Conservation (phyloP, 306 rosid genomes). For the Begonia fuchsioides region DNA sequence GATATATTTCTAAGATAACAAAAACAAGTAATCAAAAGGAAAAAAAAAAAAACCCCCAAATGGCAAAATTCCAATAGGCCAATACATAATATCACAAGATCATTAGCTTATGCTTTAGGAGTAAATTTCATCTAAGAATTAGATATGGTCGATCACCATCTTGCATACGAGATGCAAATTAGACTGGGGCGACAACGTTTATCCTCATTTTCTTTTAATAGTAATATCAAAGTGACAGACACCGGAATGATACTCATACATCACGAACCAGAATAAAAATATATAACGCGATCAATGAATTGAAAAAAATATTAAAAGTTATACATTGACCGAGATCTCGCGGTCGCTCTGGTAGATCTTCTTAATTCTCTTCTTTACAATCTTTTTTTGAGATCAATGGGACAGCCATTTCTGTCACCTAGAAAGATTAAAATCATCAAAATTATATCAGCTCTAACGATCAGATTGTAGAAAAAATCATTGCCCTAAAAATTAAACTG, state of each 20-base stretch:
- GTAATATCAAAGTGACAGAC: neutral
- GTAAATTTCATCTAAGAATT: slow-evolving; percentile 17
- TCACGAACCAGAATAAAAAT: neutral
- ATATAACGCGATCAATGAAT: neutral
- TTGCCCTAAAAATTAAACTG: too few relatives aligned
- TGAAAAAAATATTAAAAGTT: neutral
- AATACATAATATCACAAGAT: too few relatives aligned
- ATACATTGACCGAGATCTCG: slow-evolving; percentile 69
- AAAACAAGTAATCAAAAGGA: too few relatives aligned
- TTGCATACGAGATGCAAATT: slow-evolving; percentile 47
- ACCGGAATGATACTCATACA: too few relatives aligned
- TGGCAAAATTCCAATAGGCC: too few relatives aligned
- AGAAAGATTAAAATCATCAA: neutral
- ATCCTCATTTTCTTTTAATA: slow-evolving; percentile 30
- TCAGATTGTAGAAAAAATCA: too few relatives aligned
- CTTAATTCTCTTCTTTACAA: slow-evolving; percentile 70
- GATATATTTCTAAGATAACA: too few relatives aligned
- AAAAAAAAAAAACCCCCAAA: too few relatives aligned
- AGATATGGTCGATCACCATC: slow-evolving; percentile 73
- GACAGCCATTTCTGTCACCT: slow-evolving; percentile 39
- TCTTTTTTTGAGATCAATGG: slow-evolving; percentile 56
- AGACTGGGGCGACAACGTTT: slow-evolving; percentile 87
- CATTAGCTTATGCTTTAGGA: too few relatives aligned
- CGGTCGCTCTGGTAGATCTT: slow-evolving; percentile 61
- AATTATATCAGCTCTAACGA: too few relatives aligned